Conservation (phyloP, 2,329 filamentous ascomycete genomes). For the Phialemoniopsis sp. region DNA sequence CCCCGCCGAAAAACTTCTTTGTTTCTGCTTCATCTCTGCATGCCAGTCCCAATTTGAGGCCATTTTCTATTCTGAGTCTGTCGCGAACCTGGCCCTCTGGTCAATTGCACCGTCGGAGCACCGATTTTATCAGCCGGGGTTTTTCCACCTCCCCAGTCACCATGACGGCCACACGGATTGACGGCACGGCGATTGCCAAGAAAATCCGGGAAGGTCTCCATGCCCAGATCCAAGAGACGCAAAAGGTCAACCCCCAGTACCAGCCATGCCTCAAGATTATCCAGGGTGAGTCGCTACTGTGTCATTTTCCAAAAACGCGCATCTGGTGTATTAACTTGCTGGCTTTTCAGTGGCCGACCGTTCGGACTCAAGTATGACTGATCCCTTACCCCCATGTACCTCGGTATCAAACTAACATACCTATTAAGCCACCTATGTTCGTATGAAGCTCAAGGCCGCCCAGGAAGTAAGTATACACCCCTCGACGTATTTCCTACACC, state of each 20-base stretch:
- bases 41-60: too few relatives aligned
- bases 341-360: constrained; percentile 72
- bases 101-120: constrained; percentile 4
- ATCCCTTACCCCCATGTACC: constrained; percentile 14
- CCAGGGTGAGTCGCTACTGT: constrained; percentile 60
- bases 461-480: constrained; percentile 61
- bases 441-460: constrained; percentile 98
- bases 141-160: constrained; percentile 47
- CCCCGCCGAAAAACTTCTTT: too few relatives aligned
- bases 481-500: too few relatives aligned
- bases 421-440: constrained; percentile 83
- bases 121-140: constrained; percentile 11
- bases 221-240: constrained; percentile 74
- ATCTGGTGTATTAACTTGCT: constrained; percentile 3
- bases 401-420: constrained; percentile 9
- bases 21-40: too few relatives aligned
- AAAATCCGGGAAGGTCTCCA: constrained; percentile 80
- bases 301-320: constrained; percentile 14
- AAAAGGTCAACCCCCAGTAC: constrained; percentile 81
- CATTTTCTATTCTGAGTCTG: neutral
- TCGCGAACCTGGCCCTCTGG: constrained; percentile 1
- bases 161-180: constrained; percentile 89
- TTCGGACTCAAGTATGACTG: constrained; percentile 82
- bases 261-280: constrained; percentile 90
- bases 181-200: constrained; percentile 94